Base-by-base conservation (phyloP, 2,329 filamentous ascomycete genomes). In the Hymenoscyphus albidus region DNA sequence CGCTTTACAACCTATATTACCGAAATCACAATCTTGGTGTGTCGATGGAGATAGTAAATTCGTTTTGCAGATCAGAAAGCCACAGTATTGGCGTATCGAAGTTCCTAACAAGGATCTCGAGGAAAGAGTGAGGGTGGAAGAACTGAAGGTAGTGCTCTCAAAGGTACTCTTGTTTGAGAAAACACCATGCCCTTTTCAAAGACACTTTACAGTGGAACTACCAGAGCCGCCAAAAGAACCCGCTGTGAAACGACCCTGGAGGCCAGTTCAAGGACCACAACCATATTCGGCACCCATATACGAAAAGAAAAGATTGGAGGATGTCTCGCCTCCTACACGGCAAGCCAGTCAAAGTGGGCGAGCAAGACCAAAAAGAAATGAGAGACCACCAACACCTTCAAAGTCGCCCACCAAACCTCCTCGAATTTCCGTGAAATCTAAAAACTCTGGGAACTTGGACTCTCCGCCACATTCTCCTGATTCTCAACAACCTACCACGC, bases 21-120 rank as follows among this genome's bases (percentile, higher is more conserved):
- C 91, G 31, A 92, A 92, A 76, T 96, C 92, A 65, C 93, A 97
- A 77, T 96, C 91, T 74, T 97, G 93, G 93, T 96, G 91, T 75
- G 90, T 97, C 39, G 91, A 96, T 75, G 90, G 92, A 64, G 84
- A 88, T 89, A 92, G 81, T 76, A 85, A 88, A 70, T 97, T 96
- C 70, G 90, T 96, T n/a, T 79, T 97, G 65, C 90, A 93, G 69
- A 92, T 96, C 69, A 84, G 92, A 27, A 86, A 89, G 56, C 89
- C 93, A 38, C 89, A 90, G 55, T 97, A 95, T 76, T 97, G 95
- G 83, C 88, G 93, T 68, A 95, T 97, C 72, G 93, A 97, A 74
- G 79, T 97, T 5, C 91, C 92, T 0, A 83, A 86, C 16, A 81
- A 81, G 42, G 85, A 85, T 0, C 79, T 83, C 1, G 85, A 89